These are phyloP conservation scores for Anacardium occidentale DNA, from an alignment of 345 rosid species.

Conservation along the genomic window DNA sequence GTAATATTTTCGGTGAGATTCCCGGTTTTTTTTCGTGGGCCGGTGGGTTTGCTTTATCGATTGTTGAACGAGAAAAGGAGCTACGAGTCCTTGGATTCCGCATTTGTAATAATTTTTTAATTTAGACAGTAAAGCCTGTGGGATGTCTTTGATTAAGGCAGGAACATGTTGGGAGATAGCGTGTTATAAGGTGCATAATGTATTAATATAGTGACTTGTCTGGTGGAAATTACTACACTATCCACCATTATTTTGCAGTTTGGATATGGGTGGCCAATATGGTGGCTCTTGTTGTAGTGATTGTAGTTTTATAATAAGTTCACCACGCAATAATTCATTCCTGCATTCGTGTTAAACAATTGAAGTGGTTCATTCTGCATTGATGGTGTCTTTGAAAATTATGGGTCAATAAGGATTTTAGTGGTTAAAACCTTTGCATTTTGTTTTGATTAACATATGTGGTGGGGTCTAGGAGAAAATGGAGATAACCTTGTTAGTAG, in stretches of 20 bases:
- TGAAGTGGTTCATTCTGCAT: not conserved
- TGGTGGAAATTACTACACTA: constrained; percentile 15
- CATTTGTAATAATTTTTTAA: constrained; percentile 3
- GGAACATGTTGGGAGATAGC: constrained; percentile 26
- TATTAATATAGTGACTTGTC: constrained; percentile 2
- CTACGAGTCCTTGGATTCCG: constrained; percentile 24
- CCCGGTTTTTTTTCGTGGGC: constrained; percentile 21
- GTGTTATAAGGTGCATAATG: constrained; percentile 19
- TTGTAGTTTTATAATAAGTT: not conserved
- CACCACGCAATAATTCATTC: not conserved
- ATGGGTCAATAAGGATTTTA: not conserved
- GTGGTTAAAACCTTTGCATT: not conserved
- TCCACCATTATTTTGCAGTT: constrained; percentile 1
- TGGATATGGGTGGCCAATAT: no score
- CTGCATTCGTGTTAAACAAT: not conserved
- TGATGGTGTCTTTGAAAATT: not conserved
- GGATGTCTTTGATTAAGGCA: constrained; percentile 18
- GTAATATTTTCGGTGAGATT: not conserved
- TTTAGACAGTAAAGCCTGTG: constrained; percentile 22
- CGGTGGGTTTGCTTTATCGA: not conserved
- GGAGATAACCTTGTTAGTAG: not conserved
- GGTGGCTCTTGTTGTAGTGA: no score
- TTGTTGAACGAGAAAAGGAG: constrained; percentile 9
- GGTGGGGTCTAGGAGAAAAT: not conserved
- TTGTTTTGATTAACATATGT: not conserved